Conservation (phyloP, 768 basidiomycete genomes). For the Phaeolepiota aurea region DNA sequence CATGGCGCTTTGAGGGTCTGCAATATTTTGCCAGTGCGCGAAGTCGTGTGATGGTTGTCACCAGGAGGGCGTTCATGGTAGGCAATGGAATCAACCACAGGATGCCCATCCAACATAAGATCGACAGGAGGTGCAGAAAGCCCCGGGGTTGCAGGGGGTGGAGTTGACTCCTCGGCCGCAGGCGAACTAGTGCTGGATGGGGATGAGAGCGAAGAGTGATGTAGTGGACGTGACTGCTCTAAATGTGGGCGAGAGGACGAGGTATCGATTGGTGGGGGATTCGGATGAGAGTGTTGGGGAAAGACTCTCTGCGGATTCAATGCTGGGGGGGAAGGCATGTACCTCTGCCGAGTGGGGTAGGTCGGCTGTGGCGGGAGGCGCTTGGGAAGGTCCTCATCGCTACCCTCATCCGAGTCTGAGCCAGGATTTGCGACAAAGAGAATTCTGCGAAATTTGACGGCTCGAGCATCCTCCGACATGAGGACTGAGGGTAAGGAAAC, state of each 20-base stretch:
- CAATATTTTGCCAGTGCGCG: slow-evolving; percentile 24
- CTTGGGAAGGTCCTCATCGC: slow-evolving; percentile 14
- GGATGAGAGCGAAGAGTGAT: slow-evolving; percentile 56
- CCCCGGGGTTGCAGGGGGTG: slow-evolving; percentile 61
- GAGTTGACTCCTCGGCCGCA: slow-evolving; percentile 53
- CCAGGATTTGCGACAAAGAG: slow-evolving; percentile 58
- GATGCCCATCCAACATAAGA: slow-evolving; percentile 2
- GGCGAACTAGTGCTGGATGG: slow-evolving; percentile 65
- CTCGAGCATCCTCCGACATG: slow-evolving; percentile 58
- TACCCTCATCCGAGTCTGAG: slow-evolving; percentile 28
- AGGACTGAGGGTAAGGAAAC: slow-evolving; percentile 5
- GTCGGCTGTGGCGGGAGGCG: not conserved
- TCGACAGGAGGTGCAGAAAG: slow-evolving; percentile 8
- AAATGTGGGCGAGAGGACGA: slow-evolving; percentile 16
- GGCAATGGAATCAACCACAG: slow-evolving; percentile 4
- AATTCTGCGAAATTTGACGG: slow-evolving; percentile 28
- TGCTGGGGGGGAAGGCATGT: not conserved
- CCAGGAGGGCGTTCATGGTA: slow-evolving; percentile 8
- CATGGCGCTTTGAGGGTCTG: slow-evolving; percentile 24
- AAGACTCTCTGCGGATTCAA: not conserved
- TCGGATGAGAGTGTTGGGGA: slow-evolving; percentile 8
- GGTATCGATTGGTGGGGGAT: slow-evolving; percentile 17
- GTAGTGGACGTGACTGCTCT: slow-evolving; percentile 17
- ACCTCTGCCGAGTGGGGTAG: not conserved
- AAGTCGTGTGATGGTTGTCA: slow-evolving; percentile 13